phyloP scores from a whole-genome alignment of 257 asterid genomes.

The Nyctanthes arbortristis region DNA sequence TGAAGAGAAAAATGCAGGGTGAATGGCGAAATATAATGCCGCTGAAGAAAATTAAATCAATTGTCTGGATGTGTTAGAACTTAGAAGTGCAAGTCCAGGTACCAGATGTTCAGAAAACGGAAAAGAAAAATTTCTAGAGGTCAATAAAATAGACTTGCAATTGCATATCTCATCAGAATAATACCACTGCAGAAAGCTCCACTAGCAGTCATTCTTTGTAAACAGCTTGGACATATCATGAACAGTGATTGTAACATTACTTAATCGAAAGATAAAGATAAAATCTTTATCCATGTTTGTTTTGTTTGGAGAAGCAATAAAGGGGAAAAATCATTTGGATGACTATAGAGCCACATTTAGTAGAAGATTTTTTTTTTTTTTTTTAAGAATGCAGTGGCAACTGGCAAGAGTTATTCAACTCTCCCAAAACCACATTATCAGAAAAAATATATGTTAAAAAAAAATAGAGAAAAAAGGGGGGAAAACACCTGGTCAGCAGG shows the following conservation, averaged over 20 bases:
- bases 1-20: not conserved
- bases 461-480: too few relatives aligned
- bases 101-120: not conserved
- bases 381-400: slow-evolving; percentile 14
- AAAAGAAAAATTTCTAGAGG: not conserved
- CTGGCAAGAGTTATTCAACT: too few relatives aligned
- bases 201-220: not conserved
- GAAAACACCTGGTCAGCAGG: slow-evolving; percentile 52
- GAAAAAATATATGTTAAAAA: too few relatives aligned
- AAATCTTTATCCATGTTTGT: not conserved
- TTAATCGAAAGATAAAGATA: not conserved
- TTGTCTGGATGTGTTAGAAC: not conserved
- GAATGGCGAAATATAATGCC: not conserved
- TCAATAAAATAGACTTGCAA: not conserved
- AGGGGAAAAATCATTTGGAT: not conserved
- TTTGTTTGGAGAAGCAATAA: not conserved
- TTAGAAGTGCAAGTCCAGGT: not conserved
- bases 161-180: not conserved
- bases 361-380: slow-evolving; percentile 13
- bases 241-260: not conserved
- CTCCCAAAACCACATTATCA: slow-evolving; percentile 1
- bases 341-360: slow-evolving; percentile 14
- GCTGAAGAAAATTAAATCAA: not conserved
- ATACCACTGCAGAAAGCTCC: not conserved
- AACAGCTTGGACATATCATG: not conserved